Percentiles rank a stretch among this genome's conserved stretches.
These are phyloP conservation scores for Hibiscus trionum DNA, from an alignment of 345 rosid genomes.

Conservation along the genomic window DNA sequence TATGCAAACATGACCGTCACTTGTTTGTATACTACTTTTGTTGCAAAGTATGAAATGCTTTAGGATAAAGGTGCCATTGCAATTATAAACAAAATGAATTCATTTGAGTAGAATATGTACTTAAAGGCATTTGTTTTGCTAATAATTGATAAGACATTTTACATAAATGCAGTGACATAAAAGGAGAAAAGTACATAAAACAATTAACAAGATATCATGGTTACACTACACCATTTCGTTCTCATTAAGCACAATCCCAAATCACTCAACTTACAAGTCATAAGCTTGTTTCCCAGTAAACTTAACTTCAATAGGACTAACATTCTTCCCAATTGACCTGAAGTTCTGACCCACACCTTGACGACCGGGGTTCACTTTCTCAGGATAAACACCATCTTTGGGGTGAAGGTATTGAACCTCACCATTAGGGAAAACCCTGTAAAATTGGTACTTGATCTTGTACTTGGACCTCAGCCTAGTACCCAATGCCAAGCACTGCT, in stretches of 20 bases:
- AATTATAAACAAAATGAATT: background rate
- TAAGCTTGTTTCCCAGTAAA: slow-evolving; percentile 86
- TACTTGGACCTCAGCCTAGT: slow-evolving; percentile 90
- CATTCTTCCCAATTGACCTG: slow-evolving; percentile 87
- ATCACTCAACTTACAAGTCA: slow-evolving; percentile 44
- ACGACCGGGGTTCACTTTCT: slow-evolving; percentile 85
- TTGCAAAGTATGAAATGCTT: background rate
- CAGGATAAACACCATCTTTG: slow-evolving; percentile 91
- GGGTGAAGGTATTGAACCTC: slow-evolving; percentile 96
- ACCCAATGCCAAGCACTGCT: slow-evolving; percentile 75
- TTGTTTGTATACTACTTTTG: background rate
- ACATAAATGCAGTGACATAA: too few species aligned
- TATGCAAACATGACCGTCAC: background rate
- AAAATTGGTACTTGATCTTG: slow-evolving; percentile 94
- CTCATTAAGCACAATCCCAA: too few species aligned
- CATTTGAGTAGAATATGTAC: background rate
- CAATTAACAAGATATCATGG: background rate
- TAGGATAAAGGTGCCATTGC: background rate
- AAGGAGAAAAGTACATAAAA: background rate
- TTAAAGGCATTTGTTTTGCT: too few species aligned
- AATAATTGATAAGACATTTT: too few species aligned
- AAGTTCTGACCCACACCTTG: slow-evolving; percentile 78
- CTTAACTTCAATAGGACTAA: slow-evolving; percentile 83
- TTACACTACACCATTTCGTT: background rate
- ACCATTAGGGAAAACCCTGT: slow-evolving; percentile 86